These are phyloP conservation scores for Penstemon davidsonii DNA, from an alignment of 257 asterid genomes.

Conservation along the genomic window DNA sequence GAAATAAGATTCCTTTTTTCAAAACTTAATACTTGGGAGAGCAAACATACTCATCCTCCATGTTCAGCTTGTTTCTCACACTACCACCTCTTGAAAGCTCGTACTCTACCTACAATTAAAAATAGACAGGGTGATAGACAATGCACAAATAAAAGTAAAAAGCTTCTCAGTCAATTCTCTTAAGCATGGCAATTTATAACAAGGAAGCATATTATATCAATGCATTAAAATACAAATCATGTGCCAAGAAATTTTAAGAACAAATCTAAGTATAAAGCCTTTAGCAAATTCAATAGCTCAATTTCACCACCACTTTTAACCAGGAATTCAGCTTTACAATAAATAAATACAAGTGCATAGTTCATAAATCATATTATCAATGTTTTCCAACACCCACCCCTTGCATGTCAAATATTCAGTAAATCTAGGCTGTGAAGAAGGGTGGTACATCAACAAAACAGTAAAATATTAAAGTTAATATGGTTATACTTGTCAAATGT, in stretches of 20 bases:
- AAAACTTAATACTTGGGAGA: slow-evolving; percentile 18
- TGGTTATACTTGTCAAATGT: slow-evolving; percentile 22
- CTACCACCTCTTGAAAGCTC: slow-evolving; percentile 73
- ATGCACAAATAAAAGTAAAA: slow-evolving; percentile 19
- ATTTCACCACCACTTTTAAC: slow-evolving; percentile 17
- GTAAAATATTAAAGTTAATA: slow-evolving; percentile 18
- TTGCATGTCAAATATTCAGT: slow-evolving; percentile 13
- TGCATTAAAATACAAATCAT: too few species aligned
- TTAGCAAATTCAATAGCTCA: slow-evolving; percentile 7
- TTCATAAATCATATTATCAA: too few species aligned
- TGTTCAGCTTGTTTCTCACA: slow-evolving; percentile 67
- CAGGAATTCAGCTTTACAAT: background rate
- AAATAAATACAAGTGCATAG: too few species aligned
- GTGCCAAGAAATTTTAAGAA: too few species aligned
- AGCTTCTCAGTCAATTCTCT: background rate
- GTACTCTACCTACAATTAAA: slow-evolving; percentile 60
- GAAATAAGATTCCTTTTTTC: background rate
- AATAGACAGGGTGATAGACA: slow-evolving; percentile 31
- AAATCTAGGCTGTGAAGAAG: slow-evolving; percentile 10
- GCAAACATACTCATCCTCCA: slow-evolving; percentile 75
- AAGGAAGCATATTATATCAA: too few species aligned
- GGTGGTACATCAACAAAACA: slow-evolving; percentile 15
- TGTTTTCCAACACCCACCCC: background rate
- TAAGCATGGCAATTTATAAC: too few species aligned
- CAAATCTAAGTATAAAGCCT: too few species aligned